Evolutionary conservation across 2,329 filamentous ascomycete genomes (phyloP).

Genomic region (Arthrocladium fulminans): DNA sequence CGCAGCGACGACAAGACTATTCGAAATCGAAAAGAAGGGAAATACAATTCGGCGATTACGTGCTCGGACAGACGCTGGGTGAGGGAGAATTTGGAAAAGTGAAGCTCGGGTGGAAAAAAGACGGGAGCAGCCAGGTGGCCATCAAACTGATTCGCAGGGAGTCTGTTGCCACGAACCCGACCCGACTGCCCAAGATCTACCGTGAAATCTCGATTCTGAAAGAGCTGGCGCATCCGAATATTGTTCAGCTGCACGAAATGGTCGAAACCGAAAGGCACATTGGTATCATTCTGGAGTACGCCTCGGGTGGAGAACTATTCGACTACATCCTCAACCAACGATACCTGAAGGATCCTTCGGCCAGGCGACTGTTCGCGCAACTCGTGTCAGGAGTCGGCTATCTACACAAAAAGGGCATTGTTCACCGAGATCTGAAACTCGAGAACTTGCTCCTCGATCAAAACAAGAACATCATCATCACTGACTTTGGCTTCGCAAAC

Average conservation of each 20-base stretch:
- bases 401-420: slow-evolving; percentile 95
- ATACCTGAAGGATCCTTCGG: slow-evolving; percentile 88
- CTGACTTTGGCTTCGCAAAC: slow-evolving; percentile 97
- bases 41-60: slow-evolving; percentile 90
- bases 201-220: slow-evolving; percentile 88
- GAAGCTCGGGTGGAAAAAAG: slow-evolving; percentile 95
- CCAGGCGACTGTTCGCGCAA: slow-evolving; percentile 85
- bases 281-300: slow-evolving; percentile 96
- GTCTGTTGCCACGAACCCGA: slow-evolving; percentile 77
- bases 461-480: slow-evolving; percentile 98
- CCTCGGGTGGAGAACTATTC: slow-evolving; percentile 92
- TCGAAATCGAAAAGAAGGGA: slow-evolving; percentile 55
- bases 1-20: slow-evolving; percentile 48
- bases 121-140: slow-evolving; percentile 86
- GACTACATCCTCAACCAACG: slow-evolving; percentile 96
- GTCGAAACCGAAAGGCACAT: slow-evolving; percentile 95
- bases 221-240: slow-evolving; percentile 87
- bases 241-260: slow-evolving; percentile 95
- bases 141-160: slow-evolving; percentile 97
- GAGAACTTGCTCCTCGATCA: slow-evolving; percentile 92
- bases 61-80: slow-evolving; percentile 87
- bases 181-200: slow-evolving; percentile 88
- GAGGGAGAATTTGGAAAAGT: slow-evolving; percentile 99
- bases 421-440: slow-evolving; percentile 91
- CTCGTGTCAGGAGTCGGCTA: slow-evolving; percentile 95